Conservation (phyloP, 257 asterid species). For the Anisodus tanguticus region DNA sequence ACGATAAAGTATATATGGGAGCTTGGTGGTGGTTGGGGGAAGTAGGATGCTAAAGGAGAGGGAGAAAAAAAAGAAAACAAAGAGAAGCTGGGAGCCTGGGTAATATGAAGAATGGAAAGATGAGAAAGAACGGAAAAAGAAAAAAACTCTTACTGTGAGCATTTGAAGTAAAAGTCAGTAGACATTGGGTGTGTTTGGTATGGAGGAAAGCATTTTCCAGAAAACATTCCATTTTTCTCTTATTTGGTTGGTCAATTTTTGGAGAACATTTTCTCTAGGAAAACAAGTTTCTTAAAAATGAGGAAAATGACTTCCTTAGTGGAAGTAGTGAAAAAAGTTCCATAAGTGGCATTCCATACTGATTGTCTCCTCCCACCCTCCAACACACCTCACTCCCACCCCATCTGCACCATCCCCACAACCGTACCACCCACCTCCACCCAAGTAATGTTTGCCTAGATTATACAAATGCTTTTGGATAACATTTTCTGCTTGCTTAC, state of each 20-base stretch:
- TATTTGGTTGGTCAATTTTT: not conserved
- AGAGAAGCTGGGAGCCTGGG: constrained; percentile 21
- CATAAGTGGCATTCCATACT: not conserved
- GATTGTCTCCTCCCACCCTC: not conserved
- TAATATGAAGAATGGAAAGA: not conserved
- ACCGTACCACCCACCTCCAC: not conserved
- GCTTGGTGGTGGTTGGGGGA: not conserved
- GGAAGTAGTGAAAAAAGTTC: not conserved
- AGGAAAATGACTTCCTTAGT: not conserved
- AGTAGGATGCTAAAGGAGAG: not conserved
- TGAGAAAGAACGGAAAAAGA: not conserved
- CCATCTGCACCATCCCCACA: not conserved
- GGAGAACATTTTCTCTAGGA: not conserved
- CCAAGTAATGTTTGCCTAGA: not conserved
- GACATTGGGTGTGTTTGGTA: not conserved
- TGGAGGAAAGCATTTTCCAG: too few relatives aligned
- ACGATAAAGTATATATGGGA: not conserved
- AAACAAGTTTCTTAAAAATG: not conserved
- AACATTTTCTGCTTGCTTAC: not conserved
- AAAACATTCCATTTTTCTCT: not conserved
- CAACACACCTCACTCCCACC: not conserved
- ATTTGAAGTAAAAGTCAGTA: constrained; percentile 13
- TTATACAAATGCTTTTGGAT: not conserved
- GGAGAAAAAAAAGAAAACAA: not conserved
- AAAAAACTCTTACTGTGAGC: not conserved